phyloP scores from a whole-genome alignment of 352 stramenopile species.

The Phytopythium litorale region DNA sequence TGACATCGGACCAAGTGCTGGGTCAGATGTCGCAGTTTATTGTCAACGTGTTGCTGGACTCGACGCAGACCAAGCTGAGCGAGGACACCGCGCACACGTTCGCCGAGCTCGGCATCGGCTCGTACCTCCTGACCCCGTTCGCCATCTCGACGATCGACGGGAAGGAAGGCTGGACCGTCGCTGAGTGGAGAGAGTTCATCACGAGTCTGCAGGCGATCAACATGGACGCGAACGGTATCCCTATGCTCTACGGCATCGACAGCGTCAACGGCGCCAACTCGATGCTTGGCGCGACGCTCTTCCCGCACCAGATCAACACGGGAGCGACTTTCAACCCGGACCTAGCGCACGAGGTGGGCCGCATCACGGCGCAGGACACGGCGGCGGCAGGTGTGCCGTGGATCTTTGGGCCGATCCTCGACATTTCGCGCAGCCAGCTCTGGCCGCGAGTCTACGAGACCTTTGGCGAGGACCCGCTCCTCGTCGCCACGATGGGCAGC shows the following conservation, averaged over 20 bases:
- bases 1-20: slow-evolving; percentile 16
- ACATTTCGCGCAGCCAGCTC: slow-evolving; percentile 78
- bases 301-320: slow-evolving; percentile 85
- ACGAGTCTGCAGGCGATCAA: slow-evolving; percentile 66
- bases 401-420: slow-evolving; percentile 82
- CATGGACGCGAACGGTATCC: slow-evolving; percentile 53
- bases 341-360: slow-evolving; percentile 48
- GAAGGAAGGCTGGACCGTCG: slow-evolving; percentile 19
- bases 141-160: background rate
- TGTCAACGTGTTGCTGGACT: slow-evolving; percentile 16
- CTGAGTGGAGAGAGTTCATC: slow-evolving; percentile 57
- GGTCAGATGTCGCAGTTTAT: slow-evolving; percentile 16
- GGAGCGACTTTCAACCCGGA: slow-evolving; percentile 84
- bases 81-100: slow-evolving; percentile 15
- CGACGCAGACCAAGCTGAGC: background rate
- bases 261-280: slow-evolving; percentile 88
- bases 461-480: slow-evolving; percentile 87
- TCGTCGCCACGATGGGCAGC: slow-evolving; percentile 63
- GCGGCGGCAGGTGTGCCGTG: slow-evolving; percentile 78
- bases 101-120: slow-evolving; percentile 71
- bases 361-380: slow-evolving; percentile 78
- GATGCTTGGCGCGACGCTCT: slow-evolving; percentile 70
- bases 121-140: slow-evolving; percentile 77
- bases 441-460: slow-evolving; percentile 90
- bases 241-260: slow-evolving; percentile 85